Base-by-base conservation (phyloP, 1,284 basidiomycete genomes). In the Malassezia psittaci region DNA sequence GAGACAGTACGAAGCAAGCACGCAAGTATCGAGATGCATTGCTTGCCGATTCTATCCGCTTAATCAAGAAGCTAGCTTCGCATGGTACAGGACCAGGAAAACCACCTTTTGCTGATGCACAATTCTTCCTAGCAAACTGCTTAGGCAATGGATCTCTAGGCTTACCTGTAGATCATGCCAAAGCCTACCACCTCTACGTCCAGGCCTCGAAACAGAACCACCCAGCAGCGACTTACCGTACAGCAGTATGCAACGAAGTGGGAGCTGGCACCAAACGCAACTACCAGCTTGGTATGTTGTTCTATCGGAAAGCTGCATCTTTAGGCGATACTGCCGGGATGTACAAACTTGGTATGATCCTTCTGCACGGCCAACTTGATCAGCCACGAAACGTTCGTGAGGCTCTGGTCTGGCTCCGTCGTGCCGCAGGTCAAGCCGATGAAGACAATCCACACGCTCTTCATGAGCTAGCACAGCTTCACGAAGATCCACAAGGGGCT, bases 151-250 rank as follows among this genome's bases (percentile, higher is more conserved):
- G 94, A 15, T 86, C 86, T 65, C 81, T 98, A 19, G 93, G 94
- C 9, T 78, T 98, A 12, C 86, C 87, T 66, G 90, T 96, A 52
- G 94, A 98, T 76, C 91, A 96, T 76, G 91, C 96, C 72, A 87
- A 90, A 69, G 93, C 93, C 0, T 99, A 96, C 76, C 90, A 94
- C 75, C 80, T 98, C n/a, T 98, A 96, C 71, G 81, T 98, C 34
- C 91, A 96, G 77, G 93, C 93, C 5, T 87, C 87, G 37, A 98
- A 96, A 77, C 88, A 96, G 77, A 94, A 96, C 73, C 90, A 98
- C 72, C 83, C 94, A 0, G 83, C 90, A 0, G 91, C 90, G 19
- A 90, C 87, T 32, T 99, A 98, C 74, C 87, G 94, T 43, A 91
- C 96, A 33, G 94, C 91, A 3, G 93, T 98, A 5, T 99, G 94